Conservation (phyloP, 768 basidiomycete genomes). For the Candolleomyces efflorescens region DNA sequence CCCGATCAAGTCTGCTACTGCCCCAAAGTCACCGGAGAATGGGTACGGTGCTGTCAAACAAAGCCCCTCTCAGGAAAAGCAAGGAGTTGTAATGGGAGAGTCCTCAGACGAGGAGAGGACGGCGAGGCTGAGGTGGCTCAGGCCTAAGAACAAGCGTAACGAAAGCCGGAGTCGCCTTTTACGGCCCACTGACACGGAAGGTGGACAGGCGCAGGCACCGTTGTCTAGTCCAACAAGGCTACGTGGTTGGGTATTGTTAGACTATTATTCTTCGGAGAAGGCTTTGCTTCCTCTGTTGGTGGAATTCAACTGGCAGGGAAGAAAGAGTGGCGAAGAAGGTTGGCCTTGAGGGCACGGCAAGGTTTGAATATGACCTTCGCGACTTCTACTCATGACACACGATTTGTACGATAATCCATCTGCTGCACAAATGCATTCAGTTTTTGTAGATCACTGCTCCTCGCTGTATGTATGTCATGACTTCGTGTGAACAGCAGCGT, state of each 20-base stretch:
- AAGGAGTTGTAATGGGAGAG: constrained; percentile 4
- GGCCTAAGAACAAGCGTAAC: constrained; percentile 10
- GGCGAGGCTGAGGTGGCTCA: background rate
- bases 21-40: background rate
- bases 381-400: background rate
- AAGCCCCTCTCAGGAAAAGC: background rate
- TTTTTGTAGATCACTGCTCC: too few species aligned
- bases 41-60: background rate
- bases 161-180: background rate
- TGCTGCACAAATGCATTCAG: too few species aligned
- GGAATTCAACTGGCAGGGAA: constrained; percentile 72
- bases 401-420: too few species aligned
- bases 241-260: constrained; percentile 74
- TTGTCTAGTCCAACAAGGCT: constrained; percentile 38
- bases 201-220: background rate
- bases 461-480: too few species aligned
- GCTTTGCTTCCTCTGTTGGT: constrained; percentile 61
- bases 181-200: background rate
- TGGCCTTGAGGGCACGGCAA: constrained; percentile 20
- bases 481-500: too few species aligned
- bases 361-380: background rate
- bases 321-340: constrained; percentile 37
- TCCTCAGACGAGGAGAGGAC: constrained; percentile 9
- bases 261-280: constrained; percentile 61
- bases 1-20: background rate